Base-by-base conservation (phyloP, 2,329 filamentous ascomycete genomes). In the Acrodontium crateriforme region DNA sequence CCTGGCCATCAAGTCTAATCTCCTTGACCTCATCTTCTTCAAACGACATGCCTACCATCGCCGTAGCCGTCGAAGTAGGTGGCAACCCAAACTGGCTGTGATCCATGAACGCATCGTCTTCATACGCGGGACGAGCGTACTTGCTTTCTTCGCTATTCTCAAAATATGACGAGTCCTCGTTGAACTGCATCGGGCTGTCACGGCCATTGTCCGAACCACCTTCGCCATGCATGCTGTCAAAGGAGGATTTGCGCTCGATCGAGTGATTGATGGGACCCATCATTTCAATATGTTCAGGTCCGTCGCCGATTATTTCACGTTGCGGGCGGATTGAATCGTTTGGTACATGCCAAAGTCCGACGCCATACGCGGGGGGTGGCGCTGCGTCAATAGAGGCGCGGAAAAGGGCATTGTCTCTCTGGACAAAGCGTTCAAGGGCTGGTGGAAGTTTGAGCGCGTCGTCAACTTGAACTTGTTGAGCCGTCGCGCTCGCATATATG, bases 401-500 rank as follows among this genome's bases (percentile, higher is more conserved):
- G 32, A 50, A 45, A 16, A 28, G 31, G 6, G 22, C 29, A 18
- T 50, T 41, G 32, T 52, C 49, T 2, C 33, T 25, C 14, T 35
- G 18, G 27, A 50, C 35, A 33, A 51, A 50, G 4, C 38, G 28
- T 13, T 38, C 31, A 9, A 52, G 31, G 6, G 40, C 29, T 8
- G 31, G 25, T 7, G 42, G 40, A 8, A 50, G 35, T 7, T 10
- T 18, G 5, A 23, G 22, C 5, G 28, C 17, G 14, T 20, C 5
- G 29, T 25, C 12, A 37, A 31, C 24, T 41, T 31, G 24, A 31
- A 37, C 9, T 31, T 30, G 2, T 37, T 28, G 31, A 13, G 49
- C 48, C 11, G 44, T 44, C 3, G 67, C 60, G 39, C 61, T 70
- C 12, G 69, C 71, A 44, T 75, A 76, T 3, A 76, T 63, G 7